Evolutionary conservation across 345 rosid species (phyloP), one percentile per base, ranked within the genome.

Genomic region (Psidium friedrichsthalianum): DNA sequence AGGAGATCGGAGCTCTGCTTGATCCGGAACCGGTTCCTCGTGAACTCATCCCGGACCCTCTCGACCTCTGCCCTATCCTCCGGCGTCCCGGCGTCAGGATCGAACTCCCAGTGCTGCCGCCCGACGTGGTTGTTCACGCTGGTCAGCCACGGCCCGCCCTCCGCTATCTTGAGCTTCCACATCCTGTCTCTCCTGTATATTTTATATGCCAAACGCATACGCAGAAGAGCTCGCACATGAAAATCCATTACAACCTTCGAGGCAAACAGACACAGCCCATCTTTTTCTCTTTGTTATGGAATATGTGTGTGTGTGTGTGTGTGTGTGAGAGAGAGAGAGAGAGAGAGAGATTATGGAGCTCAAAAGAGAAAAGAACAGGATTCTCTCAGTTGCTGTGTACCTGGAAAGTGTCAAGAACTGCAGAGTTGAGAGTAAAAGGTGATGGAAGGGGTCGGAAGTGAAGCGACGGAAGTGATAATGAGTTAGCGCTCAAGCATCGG

Each of bases 91-190:
- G 87, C 89, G 3, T 86, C 61, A 0, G 91, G 88, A 51, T 90
- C 93, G 55, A 91, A 91, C 90, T 90, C 93, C 93, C 92, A 91
- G 42, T 89, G 91, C 82, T 91, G 92, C 85, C 92, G 82, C 27
- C 92, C 93, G 1, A 90, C 64, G 80, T 90, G 89, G 51, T 86
- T 78, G 87, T 91, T 90, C 14, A 86, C 74, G 7, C 88, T 84
- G 74, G 25, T 78, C 29, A 91, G 83, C 90, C 87, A 87, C 27
- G 89, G 85, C 5, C 92, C 92, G 5, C 59, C 91, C 74, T 91
- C 92, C 27, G 89, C 93, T 82, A 91, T 85, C 88, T 91, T 91
- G 49, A 91, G 89, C 86, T 84, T 91, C 93, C 93, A 91, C 93
- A 91, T 91, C 29, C 55, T 57, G 8, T 61, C 18, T 29, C 5